Evolutionary conservation across 768 basidiomycete genomes (phyloP).

Genomic region (Coprinopsis strossmayeri): DNA sequence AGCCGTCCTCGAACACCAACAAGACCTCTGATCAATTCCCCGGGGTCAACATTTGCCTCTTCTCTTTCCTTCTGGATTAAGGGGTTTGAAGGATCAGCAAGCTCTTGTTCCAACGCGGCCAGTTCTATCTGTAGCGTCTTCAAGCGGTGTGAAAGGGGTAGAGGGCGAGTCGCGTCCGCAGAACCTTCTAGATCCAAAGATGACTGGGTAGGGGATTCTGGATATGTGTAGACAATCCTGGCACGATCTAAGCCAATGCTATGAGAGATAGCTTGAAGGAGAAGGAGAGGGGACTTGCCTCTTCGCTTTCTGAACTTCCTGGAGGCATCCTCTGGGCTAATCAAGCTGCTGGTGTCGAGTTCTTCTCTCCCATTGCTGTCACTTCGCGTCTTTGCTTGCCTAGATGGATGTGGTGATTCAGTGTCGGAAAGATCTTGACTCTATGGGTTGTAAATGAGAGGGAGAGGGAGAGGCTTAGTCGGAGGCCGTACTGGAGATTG

Average conservation of each 20-base stretch:
- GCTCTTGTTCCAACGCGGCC: slow-evolving; percentile 69
- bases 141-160: slow-evolving; percentile 53
- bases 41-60: slow-evolving; percentile 59
- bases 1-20: slow-evolving; percentile 68
- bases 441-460: slow-evolving; percentile 25
- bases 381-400: slow-evolving; percentile 28
- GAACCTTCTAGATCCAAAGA: slow-evolving; percentile 31
- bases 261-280: neutral
- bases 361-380: slow-evolving; percentile 51
- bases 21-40: slow-evolving; percentile 68
- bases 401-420: slow-evolving; percentile 40
- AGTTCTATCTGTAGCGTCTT: slow-evolving; percentile 73
- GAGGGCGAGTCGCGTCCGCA: slow-evolving; percentile 22
- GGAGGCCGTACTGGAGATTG: slow-evolving; percentile 40
- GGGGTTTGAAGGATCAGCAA: slow-evolving; percentile 77
- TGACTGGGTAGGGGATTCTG: slow-evolving; percentile 54
- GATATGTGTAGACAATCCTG: slow-evolving; percentile 63
- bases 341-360: slow-evolving; percentile 59
- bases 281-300: slow-evolving; percentile 2
- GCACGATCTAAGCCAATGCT: slow-evolving; percentile 31
- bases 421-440: slow-evolving; percentile 64
- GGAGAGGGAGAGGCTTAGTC: slow-evolving; percentile 4
- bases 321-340: slow-evolving; percentile 61
- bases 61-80: slow-evolving; percentile 52
- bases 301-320: slow-evolving; percentile 57